Percentiles rank a stretch among this genome's conserved stretches.
Conservation (phyloP, 352 stramenopile genomes). For the Poterioochromonas sp. region DNA sequence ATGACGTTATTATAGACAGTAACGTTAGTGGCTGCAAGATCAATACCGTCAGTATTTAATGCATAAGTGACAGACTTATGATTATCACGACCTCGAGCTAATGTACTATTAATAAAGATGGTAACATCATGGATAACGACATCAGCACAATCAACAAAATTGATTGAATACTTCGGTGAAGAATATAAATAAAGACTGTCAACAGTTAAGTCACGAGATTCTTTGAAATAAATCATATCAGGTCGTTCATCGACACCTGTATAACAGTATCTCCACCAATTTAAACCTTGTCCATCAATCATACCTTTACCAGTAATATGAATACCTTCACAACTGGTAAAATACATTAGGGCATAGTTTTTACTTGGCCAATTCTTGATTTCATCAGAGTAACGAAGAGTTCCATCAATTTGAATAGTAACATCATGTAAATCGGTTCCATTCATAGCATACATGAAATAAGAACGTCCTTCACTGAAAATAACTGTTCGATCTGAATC, state of each 20-base stretch:
- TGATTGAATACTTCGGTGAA: not conserved
- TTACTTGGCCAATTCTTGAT: not conserved
- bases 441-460: not conserved
- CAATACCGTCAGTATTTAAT: conserved; percentile 7
- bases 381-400: not conserved
- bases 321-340: not conserved
- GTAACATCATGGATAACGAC: conserved; percentile 10
- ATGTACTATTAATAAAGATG: conserved; percentile 4
- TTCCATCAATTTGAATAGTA: not conserved
- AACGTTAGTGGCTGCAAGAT: not conserved
- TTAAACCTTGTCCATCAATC: conserved; percentile 1
- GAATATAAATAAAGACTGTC: not conserved
- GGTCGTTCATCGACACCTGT: not conserved
- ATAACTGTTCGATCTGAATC: not conserved
- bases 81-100: not conserved
- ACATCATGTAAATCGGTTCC: not conserved
- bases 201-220: not conserved
- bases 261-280: not conserved
- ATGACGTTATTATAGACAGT: conserved; percentile 9
- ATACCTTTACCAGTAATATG: not conserved
- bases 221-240: not conserved
- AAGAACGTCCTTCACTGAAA: not conserved
- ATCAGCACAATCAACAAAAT: conserved; percentile 12
- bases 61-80: not conserved
- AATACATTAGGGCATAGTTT: not conserved